Conservation (phyloP, 371 early-diverging fungal genomes). For the Actinomucor elegans region DNA sequence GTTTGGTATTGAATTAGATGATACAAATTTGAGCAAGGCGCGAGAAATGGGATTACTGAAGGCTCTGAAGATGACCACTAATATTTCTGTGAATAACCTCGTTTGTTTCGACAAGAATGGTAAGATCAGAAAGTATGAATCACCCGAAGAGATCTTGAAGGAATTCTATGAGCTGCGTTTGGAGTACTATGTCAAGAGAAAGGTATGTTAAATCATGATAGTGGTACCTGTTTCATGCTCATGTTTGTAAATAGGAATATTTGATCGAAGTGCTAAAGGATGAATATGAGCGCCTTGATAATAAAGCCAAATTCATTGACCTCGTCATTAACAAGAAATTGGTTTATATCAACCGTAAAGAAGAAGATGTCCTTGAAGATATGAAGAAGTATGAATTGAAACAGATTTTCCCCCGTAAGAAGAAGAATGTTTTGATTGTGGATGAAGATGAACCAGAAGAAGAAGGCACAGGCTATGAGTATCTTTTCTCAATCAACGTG, state of each 20-base stretch:
- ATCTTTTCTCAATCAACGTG: conserved; percentile 94
- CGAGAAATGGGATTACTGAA: conserved; percentile 81
- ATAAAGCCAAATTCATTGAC: conserved; percentile 92
- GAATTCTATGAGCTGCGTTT: conserved; percentile 95
- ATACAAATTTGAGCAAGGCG: conserved; percentile 68
- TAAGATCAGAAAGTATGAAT: conserved; percentile 84
- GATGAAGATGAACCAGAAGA: conserved; percentile 37
- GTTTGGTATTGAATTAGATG: conserved; percentile 80
- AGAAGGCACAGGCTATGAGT: conserved; percentile 78
- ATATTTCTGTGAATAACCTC: conserved; percentile 88
- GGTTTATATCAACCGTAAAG: conserved; percentile 86
- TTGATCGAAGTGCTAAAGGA: conserved; percentile 71
- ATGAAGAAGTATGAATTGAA: conserved; percentile 74
- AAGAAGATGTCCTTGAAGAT: conserved; percentile 77
- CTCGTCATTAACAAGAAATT: conserved; percentile 90
- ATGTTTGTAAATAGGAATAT: conserved; percentile 43
- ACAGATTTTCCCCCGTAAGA: conserved; percentile 57
- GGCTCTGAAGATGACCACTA: conserved; percentile 77
- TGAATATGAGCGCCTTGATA: conserved; percentile 82
- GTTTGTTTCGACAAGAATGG: conserved; percentile 97
- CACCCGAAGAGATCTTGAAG: conserved; percentile 81
- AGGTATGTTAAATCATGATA: conserved; percentile 51
- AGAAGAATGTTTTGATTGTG: conserved; percentile 35
- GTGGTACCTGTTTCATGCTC: not conserved
- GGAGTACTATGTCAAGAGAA: conserved; percentile 89